Percentiles rank a stretch among this genome's conserved stretches.
Evolutionary conservation across 2,329 filamentous ascomycete species (phyloP).

Genomic region (Aureobasidium sp.): DNA sequence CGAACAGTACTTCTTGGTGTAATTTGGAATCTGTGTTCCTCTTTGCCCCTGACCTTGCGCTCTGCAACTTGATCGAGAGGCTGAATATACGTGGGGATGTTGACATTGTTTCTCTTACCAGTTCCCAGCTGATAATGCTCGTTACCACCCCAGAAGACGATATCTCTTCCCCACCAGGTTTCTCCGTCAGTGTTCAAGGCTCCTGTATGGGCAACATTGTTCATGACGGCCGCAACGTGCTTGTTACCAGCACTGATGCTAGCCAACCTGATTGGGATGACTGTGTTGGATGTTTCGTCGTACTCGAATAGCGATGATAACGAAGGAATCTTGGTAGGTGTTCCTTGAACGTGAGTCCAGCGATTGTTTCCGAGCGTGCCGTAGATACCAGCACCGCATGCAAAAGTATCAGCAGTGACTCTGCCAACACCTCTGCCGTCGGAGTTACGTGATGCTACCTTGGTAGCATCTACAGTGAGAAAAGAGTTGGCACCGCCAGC

Average conservation of each 20-base stretch:
- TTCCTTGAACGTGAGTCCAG: constrained; percentile 80
- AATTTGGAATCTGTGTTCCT: constrained; percentile 71
- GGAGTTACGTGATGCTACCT: constrained; percentile 37
- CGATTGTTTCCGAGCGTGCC: constrained; percentile 77
- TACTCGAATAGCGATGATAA: constrained; percentile 83
- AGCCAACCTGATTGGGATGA: constrained; percentile 71
- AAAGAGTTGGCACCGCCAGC: constrained; percentile 85
- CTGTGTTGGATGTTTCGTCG: constrained; percentile 61
- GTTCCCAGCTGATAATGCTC: constrained; percentile 90
- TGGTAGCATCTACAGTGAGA: constrained; percentile 73
- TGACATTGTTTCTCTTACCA: constrained; percentile 76
- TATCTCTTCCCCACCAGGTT: constrained; percentile 82
- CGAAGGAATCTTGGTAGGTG: constrained; percentile 71
- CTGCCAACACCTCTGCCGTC: constrained; percentile 42
- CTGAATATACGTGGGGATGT: constrained; percentile 68
- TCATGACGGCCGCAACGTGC: constrained; percentile 76
- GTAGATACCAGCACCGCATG: constrained; percentile 77
- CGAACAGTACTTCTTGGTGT: constrained; percentile 67
- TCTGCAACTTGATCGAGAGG: constrained; percentile 63
- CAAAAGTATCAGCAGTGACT: constrained; percentile 72
- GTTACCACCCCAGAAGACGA: constrained; percentile 91
- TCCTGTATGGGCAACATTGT: constrained; percentile 58
- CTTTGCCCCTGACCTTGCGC: constrained; percentile 54
- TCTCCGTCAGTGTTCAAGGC: constrained; percentile 55
- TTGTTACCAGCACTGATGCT: constrained; percentile 68